Evolutionary conservation across 2,329 filamentous ascomycete genomes (phyloP), one percentile per base, ranked within the genome.

Genomic region (Orbilia oligospora): DNA sequence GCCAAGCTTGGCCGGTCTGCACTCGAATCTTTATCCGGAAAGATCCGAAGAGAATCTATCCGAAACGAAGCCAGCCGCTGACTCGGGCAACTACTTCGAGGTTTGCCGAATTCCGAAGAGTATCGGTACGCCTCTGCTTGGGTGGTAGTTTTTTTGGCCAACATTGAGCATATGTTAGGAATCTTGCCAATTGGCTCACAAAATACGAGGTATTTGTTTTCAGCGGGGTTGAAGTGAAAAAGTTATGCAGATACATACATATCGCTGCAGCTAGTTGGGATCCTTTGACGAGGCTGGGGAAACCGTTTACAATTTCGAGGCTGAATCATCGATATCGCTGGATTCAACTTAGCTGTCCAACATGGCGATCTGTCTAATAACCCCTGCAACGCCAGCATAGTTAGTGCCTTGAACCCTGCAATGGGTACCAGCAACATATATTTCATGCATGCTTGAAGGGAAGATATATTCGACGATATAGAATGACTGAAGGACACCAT

Each of bases 21-120:
- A 12, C 56, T 58, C 44, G 53, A 49, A 46, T 24, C 69, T 64
- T 64, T 65, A 71, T 71, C 58, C 69, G 69, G 69, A 65, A 71
- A 55, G 69, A 71, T 71, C 69, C 69, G 69, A 71, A 53, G 3
- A 22, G 14, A 51, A 55, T 64, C 68, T 51, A 71, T 58, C 66
- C 55, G 44, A 71, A 55, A 48, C 38, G 33, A 20, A 58, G 36
- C 65, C 33, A 41, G 48, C 36, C 36, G 53, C 53, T 58, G 30
- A 58, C 53, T 58, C 53, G 56, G 56, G 56, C 56, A 61, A 61
- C 16, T 41, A 36, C 36, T 61, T 18, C 18, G 56, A 61, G 56
- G 44, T 12, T 36, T 58, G 53, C 53, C 53, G 53, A 16, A 58
- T 38, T 58, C 53, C 53, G 53, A 58, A 58, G 22, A 38, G 14